Evolutionary conservation across 371 early-diverging fungal species (phyloP).

Genomic region (Mucor indicus): DNA sequence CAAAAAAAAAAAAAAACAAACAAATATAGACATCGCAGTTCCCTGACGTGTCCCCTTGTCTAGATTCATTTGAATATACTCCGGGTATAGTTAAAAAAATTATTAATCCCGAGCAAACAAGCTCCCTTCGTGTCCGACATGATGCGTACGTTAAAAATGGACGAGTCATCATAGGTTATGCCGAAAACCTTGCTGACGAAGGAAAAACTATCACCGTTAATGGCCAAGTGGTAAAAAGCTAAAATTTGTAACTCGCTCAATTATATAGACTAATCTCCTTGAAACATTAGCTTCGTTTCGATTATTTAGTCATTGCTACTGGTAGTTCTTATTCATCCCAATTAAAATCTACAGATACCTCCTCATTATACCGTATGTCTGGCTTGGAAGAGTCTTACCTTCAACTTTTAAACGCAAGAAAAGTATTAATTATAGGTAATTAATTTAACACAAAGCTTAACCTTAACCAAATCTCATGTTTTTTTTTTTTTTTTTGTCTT

Average conservation of each 20-base stretch:
- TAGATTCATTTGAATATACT: constrained; percentile 44
- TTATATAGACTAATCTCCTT: not conserved
- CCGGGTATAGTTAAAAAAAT: constrained; percentile 39
- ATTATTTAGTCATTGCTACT: constrained; percentile 71
- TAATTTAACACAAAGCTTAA: constrained; percentile 39
- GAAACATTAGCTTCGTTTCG: constrained; percentile 50
- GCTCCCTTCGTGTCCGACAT: constrained; percentile 40
- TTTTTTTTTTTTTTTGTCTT: constrained; percentile 10
- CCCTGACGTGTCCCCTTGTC: not conserved
- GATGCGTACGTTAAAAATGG: constrained; percentile 47
- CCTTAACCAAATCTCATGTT: too few species aligned
- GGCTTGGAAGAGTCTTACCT: constrained; percentile 32
- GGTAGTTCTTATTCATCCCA: constrained; percentile 59
- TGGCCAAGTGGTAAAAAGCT: constrained; percentile 15
- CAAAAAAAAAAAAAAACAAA: not conserved
- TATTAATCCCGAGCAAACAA: constrained; percentile 30
- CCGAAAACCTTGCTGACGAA: constrained; percentile 24
- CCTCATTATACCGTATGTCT: constrained; percentile 30
- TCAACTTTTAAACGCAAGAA: constrained; percentile 56
- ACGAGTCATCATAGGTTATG: constrained; percentile 44
- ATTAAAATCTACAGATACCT: constrained; percentile 38
- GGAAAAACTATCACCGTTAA: constrained; percentile 27
- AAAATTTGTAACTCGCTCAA: too few species aligned
- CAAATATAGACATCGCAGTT: not conserved
- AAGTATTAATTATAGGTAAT: constrained; percentile 51